Percentiles rank a stretch among this genome's conserved stretches.
phyloP scores from a whole-genome alignment of 176 grass and related monocot genomes.

The Phyllostachys edulis region DNA sequence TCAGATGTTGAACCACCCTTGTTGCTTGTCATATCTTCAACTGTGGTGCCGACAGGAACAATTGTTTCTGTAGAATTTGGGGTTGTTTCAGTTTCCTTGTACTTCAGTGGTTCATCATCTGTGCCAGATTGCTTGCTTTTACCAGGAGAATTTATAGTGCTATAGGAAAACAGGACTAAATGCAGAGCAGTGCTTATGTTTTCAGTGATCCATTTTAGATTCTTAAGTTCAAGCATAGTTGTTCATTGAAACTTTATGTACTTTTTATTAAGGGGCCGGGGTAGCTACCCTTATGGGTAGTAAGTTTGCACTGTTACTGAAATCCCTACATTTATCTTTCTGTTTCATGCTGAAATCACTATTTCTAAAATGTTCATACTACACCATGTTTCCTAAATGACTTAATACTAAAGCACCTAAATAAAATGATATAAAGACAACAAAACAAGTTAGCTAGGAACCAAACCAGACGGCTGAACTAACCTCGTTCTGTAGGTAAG shows the following conservation, averaged over 20 bases:
- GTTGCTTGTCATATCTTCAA: slow-evolving; percentile 35
- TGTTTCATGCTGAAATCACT: slow-evolving; percentile 5
- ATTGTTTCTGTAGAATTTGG: background rate
- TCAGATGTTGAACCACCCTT: slow-evolving; percentile 13
- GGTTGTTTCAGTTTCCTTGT: slow-evolving; percentile 16
- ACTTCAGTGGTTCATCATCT: slow-evolving; percentile 18
- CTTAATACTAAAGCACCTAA: background rate
- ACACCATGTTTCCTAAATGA: slow-evolving; percentile 12
- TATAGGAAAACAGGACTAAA: slow-evolving; percentile 9
- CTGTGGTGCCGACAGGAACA: background rate
- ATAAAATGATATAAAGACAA: background rate
- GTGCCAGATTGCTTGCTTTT: slow-evolving; percentile 23
- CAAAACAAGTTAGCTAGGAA: slow-evolving; percentile 13
- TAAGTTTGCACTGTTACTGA: background rate
- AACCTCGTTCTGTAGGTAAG: slow-evolving; percentile 29
- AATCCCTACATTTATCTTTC: background rate
- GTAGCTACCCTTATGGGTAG: background rate
- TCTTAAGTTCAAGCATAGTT: slow-evolving; percentile 18
- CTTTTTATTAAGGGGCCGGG: background rate
- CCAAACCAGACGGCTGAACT: background rate
- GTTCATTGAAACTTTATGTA: background rate
- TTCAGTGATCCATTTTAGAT: background rate
- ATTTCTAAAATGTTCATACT: background rate
- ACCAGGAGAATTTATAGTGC: slow-evolving; percentile 5
- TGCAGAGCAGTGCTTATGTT: background rate